Evolutionary conservation across 1,139 yeast genomes (phyloP).

Genomic region (Protomyces arabidopsidicola): DNA sequence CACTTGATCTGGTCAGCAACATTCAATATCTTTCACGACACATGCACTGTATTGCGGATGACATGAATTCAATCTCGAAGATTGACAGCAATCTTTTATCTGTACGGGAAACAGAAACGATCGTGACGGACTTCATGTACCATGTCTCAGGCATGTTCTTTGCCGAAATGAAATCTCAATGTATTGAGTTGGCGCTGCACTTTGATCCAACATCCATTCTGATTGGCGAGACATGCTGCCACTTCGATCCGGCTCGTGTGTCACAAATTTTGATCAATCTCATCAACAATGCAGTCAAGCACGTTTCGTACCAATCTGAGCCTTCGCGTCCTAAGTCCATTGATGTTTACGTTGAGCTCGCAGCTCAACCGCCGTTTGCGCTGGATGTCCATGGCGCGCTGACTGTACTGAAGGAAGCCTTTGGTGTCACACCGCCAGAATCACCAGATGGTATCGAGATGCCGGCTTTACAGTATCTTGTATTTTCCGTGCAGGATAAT

Average conservation of each 20-base stretch:
- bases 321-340: background rate
- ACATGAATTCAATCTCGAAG: constrained; percentile 32
- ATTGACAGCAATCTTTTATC: constrained; percentile 32
- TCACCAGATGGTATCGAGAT: background rate
- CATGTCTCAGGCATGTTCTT: background rate
- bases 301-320: background rate
- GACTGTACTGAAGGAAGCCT: background rate
- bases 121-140: background rate
- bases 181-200: background rate
- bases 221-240: background rate
- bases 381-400: background rate
- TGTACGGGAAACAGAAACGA: constrained; percentile 20
- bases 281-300: constrained; percentile 67
- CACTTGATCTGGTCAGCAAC: constrained; percentile 9
- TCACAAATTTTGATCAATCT: constrained; percentile 77
- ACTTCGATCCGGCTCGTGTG: constrained; percentile 33
- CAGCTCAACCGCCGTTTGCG: background rate
- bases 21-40: constrained; percentile 32
- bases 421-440: background rate
- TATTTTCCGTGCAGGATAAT: constrained; percentile 9
- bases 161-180: background rate
- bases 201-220: background rate
- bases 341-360: background rate
- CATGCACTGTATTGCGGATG: constrained; percentile 32
- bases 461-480: background rate